Conservation (phyloP, 1,139 yeast genomes). For the Debaryomycetaceae sp. region DNA sequence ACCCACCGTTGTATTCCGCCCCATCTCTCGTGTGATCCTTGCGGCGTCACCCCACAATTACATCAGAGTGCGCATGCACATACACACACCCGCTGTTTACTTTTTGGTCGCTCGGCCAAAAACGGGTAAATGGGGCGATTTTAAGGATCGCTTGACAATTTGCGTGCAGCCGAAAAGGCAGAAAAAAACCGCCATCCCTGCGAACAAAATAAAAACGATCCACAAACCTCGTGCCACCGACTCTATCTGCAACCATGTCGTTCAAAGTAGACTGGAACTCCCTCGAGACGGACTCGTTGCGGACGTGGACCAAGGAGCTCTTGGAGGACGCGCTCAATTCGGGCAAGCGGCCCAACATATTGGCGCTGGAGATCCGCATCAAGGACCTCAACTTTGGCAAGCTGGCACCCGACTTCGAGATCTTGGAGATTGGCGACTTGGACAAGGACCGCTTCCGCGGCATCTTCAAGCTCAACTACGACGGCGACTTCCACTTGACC, state of each 20-base stretch:
- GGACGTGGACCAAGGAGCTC: conserved; percentile 62
- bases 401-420: conserved; percentile 74
- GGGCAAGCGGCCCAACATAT: conserved; percentile 68
- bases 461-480: conserved; percentile 74
- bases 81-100: too few relatives aligned
- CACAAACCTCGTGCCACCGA: not conserved
- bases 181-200: not conserved
- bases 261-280: conserved; percentile 78
- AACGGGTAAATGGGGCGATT: conserved; percentile 1
- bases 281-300: conserved; percentile 65
- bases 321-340: conserved; percentile 76
- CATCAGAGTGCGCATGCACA: too few relatives aligned
- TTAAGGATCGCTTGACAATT: not conserved
- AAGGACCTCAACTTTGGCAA: conserved; percentile 76
- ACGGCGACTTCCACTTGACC: conserved; percentile 78
- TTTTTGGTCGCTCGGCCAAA: conserved; percentile 4
- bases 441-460: conserved; percentile 81
- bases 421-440: conserved; percentile 80
- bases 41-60: too few relatives aligned
- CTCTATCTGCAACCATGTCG: conserved; percentile 47
- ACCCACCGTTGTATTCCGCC: too few relatives aligned
- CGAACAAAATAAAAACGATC: not conserved
- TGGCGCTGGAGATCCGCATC: conserved; percentile 70
- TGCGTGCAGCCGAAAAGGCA: not conserved
- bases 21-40: too few relatives aligned